These are phyloP conservation scores for Ceratobasidium papillatum DNA, from an alignment of 1,284 basidiomycete genomes.

Conservation along the genomic window DNA sequence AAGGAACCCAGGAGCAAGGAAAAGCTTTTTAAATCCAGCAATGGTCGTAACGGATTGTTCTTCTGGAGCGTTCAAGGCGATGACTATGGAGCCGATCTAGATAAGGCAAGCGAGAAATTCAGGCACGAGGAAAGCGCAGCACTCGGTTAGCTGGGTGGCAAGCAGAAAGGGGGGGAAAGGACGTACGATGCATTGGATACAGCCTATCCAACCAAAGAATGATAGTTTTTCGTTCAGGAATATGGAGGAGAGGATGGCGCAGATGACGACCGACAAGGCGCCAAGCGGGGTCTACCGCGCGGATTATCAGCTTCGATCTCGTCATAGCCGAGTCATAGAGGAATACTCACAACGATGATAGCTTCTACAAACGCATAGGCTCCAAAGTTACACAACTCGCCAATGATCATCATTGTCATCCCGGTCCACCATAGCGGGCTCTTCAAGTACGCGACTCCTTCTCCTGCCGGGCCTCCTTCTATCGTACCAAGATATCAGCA, in stretches of 20 bases:
- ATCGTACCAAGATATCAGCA: constrained; percentile 50
- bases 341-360: constrained; percentile 56
- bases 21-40: constrained; percentile 65
- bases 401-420: constrained; percentile 60
- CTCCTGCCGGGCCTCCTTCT: constrained; percentile 63
- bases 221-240: constrained; percentile 70
- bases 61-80: constrained; percentile 78
- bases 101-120: constrained; percentile 43
- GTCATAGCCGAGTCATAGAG: not conserved
- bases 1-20: constrained; percentile 70
- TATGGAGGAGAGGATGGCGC: constrained; percentile 75
- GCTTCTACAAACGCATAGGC: constrained; percentile 62
- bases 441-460: constrained; percentile 72
- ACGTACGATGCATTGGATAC: constrained; percentile 62
- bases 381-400: constrained; percentile 53
- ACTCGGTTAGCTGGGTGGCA: constrained; percentile 26
- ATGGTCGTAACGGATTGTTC: constrained; percentile 86
- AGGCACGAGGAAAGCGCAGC: not conserved
- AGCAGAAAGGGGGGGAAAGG: constrained; percentile 44
- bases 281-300: constrained; percentile 65
- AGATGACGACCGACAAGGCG: constrained; percentile 73
- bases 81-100: constrained; percentile 57
- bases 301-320: not conserved
- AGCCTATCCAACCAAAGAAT: constrained; percentile 68
- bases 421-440: constrained; percentile 65